These are phyloP conservation scores for Lunularia cruciata DNA, from an alignment of 225 moss, liverwort and hornwort species.

Conservation along the genomic window DNA sequence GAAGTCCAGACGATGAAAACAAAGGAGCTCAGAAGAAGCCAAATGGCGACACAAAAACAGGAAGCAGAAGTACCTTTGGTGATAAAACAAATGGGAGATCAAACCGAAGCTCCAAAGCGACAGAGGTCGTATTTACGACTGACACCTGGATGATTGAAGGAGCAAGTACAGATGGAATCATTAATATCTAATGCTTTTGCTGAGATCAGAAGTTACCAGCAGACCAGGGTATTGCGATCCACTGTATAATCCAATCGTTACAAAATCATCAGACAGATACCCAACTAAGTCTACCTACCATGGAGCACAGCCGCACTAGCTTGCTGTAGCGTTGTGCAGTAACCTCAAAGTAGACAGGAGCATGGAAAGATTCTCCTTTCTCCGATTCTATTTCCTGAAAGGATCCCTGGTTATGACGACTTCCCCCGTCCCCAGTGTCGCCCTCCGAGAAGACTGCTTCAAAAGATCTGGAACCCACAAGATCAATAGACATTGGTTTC, in stretches of 20 bases:
- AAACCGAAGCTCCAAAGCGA: slow-evolving; percentile 85
- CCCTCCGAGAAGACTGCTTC: slow-evolving; percentile 86
- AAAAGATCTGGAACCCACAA: slow-evolving; percentile 80
- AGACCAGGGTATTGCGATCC: neutral
- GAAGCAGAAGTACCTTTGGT: slow-evolving; percentile 72
- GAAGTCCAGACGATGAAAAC: too few relatives aligned
- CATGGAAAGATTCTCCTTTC: slow-evolving; percentile 68
- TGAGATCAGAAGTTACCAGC: too few relatives aligned
- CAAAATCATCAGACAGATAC: neutral
- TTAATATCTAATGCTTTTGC: neutral
- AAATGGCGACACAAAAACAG: neutral
- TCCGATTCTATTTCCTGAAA: slow-evolving; percentile 68
- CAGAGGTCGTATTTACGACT: slow-evolving; percentile 75
- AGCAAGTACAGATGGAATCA: neutral
- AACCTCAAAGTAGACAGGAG: slow-evolving; percentile 88
- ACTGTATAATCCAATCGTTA: neutral
- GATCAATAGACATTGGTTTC: slow-evolving; percentile 89
- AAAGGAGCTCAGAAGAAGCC: too few relatives aligned
- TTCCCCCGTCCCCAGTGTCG: slow-evolving; percentile 56
- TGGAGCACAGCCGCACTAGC: slow-evolving; percentile 89
- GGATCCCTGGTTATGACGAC: slow-evolving; percentile 55
- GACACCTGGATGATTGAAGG: slow-evolving; percentile 59
- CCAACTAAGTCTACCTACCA: slow-evolving; percentile 46
- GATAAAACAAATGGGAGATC: slow-evolving; percentile 90
- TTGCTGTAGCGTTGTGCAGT: slow-evolving; percentile 92